Conservation (phyloP, 2,329 filamentous ascomycete genomes). For the Cladobotryum mycophilum region DNA sequence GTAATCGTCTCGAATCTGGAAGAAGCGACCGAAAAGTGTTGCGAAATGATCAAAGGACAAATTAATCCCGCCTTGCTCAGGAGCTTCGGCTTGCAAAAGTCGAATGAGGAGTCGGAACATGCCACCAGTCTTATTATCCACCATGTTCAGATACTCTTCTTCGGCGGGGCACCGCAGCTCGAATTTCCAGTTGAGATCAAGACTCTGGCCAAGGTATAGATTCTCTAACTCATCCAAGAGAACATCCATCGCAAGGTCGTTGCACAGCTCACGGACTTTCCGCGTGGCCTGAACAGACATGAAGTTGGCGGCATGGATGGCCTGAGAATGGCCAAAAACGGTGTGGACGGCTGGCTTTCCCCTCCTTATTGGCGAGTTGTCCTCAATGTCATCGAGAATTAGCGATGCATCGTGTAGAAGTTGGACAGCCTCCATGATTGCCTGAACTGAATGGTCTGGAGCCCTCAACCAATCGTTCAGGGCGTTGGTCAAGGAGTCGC, state of each 20-base stretch:
- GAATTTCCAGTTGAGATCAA: conserved; percentile 23
- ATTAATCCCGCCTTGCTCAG: background rate
- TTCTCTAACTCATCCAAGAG: conserved; percentile 17
- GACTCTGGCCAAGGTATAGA: conserved; percentile 22
- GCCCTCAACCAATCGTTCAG: background rate
- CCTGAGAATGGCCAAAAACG: conserved; percentile 30
- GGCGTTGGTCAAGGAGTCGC: background rate
- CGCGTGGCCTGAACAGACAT: background rate
- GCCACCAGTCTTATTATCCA: conserved; percentile 19
- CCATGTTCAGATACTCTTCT: conserved; percentile 24
- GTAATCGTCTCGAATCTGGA: conserved; percentile 30
- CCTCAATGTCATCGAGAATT: conserved; percentile 34
- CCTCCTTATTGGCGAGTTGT: conserved; percentile 27
- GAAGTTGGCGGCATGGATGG: conserved; percentile 32
- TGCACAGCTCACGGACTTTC: background rate
- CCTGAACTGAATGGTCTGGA: background rate
- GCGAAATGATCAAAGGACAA: background rate
- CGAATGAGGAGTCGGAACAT: conserved; percentile 16
- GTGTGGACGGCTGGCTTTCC: conserved; percentile 29
- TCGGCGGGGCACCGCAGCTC: conserved; percentile 15
- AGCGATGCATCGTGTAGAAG: background rate
- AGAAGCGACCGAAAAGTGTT: conserved; percentile 22
- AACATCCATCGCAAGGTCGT: background rate
- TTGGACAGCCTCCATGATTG: background rate
- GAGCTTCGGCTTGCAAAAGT: conserved; percentile 12